phyloP scores from a whole-genome alignment of 352 stramenopile species.

The Plasmopara viticola region DNA sequence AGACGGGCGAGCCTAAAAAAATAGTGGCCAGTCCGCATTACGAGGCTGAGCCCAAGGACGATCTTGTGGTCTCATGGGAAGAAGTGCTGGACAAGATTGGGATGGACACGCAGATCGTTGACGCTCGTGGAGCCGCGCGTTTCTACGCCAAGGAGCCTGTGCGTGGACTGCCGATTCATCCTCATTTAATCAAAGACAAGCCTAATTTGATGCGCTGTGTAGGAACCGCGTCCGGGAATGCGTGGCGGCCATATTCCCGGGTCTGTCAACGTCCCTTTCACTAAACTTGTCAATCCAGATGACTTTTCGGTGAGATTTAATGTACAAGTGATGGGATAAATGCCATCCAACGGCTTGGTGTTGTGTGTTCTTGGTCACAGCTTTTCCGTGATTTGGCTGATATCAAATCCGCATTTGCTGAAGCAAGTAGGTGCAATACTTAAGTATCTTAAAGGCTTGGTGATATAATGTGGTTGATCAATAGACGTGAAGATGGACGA shows the following conservation, averaged over 20 bases:
- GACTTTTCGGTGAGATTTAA: constrained; percentile 64
- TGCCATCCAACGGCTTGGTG: too few relatives aligned
- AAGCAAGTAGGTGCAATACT: constrained; percentile 36
- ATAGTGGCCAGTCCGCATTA: constrained; percentile 30
- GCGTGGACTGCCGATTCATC: constrained; percentile 1
- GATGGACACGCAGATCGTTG: constrained; percentile 79
- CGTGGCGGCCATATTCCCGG: constrained; percentile 89
- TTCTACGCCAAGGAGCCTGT: constrained; percentile 86
- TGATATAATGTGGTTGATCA: constrained; percentile 27
- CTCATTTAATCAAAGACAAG: background rate
- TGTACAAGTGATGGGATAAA: too few relatives aligned
- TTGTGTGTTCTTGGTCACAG: constrained; percentile 9
- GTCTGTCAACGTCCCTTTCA: constrained; percentile 88
- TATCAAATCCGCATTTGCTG: constrained; percentile 75
- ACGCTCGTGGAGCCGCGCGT: constrained; percentile 82
- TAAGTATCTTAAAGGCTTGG: background rate
- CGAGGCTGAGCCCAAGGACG: constrained; percentile 40
- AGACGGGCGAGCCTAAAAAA: constrained; percentile 26
- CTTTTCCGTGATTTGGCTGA: constrained; percentile 69
- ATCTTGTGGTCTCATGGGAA: constrained; percentile 49
- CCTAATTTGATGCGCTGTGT: background rate
- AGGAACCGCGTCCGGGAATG: constrained; percentile 90
- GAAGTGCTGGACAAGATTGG: constrained; percentile 54
- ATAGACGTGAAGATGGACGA: constrained; percentile 34
- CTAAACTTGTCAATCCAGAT: constrained; percentile 72